A percentile compares a stretch with the other conserved stretches of the same genome.
These are phyloP conservation scores for Allantophomopsis lycopodina DNA, from an alignment of 2,329 filamentous ascomycete genomes.

Conservation along the genomic window DNA sequence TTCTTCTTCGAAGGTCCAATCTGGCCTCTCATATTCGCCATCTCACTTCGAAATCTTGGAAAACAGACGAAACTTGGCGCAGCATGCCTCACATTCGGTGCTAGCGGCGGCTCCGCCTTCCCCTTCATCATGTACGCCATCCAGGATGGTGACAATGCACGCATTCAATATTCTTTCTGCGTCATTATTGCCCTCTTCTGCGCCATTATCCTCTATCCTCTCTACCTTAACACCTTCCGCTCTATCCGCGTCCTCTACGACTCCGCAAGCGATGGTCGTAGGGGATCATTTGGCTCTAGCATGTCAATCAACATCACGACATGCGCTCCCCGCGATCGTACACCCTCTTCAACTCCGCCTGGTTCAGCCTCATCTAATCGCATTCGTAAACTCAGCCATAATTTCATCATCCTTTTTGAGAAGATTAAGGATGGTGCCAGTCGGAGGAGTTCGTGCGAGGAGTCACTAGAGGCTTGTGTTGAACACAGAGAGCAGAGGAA, in stretches of 20 bases:
- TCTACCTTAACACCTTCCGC: conserved; percentile 11
- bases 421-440: not conserved
- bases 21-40: conserved; percentile 70
- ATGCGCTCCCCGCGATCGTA: not conserved
- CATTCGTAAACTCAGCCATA: not conserved
- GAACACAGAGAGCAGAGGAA: not conserved
- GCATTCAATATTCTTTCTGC: conserved; percentile 11
- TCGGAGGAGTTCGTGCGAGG: not conserved
- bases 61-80: conserved; percentile 66
- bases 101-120: conserved; percentile 12
- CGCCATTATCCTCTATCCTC: conserved; percentile 10
- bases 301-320: too few species aligned
- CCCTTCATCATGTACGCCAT: conserved; percentile 15
- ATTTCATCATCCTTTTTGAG: not conserved
- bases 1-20: conserved; percentile 74
- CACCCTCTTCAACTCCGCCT: not conserved
- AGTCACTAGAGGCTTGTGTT: not conserved
- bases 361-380: not conserved
- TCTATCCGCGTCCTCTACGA: conserved; percentile 12
- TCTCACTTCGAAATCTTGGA: conserved; percentile 69
- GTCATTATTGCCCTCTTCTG: conserved; percentile 14
- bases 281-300: not conserved
- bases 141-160: conserved; percentile 4
- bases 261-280: conserved; percentile 1
- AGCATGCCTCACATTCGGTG: conserved; percentile 49